Evolutionary conservation across 78 protist species (phyloP).

Genomic region (Pigoraptor vietnamica): DNA sequence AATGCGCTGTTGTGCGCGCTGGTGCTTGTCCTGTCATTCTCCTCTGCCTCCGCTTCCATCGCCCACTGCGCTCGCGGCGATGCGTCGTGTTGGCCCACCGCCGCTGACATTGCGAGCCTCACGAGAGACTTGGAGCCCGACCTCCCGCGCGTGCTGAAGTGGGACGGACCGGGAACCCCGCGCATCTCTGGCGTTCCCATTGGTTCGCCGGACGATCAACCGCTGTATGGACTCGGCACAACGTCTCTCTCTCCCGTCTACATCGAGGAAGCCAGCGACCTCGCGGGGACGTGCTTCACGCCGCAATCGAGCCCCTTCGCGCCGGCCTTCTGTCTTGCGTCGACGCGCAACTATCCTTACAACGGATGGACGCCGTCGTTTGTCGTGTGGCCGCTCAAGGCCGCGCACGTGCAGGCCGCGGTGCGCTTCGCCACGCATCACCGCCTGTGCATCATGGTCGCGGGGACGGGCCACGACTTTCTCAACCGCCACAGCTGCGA

Average conservation of each 20-base stretch:
- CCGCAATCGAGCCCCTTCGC: not conserved
- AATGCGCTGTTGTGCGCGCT: too few relatives aligned
- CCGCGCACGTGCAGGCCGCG: not conserved
- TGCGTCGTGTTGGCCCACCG: too few relatives aligned
- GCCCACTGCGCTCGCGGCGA: too few relatives aligned
- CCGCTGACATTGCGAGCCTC: too few relatives aligned
- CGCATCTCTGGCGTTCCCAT: not conserved
- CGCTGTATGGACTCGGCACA: not conserved
- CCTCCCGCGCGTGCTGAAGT: not conserved
- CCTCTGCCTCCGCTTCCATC: too few relatives aligned
- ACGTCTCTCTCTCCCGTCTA: not conserved
- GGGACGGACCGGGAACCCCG: not conserved
- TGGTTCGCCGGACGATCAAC: not conserved
- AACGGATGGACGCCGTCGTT: slow-evolving; percentile 4
- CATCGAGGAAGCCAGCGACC: not conserved
- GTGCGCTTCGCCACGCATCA: not conserved
- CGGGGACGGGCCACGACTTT: slow-evolving; percentile 5
- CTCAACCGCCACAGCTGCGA: not conserved
- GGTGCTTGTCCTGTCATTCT: too few relatives aligned
- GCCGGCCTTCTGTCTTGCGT: not conserved
- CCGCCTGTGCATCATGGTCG: not conserved
- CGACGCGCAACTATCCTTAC: not conserved
- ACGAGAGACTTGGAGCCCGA: too few relatives aligned
- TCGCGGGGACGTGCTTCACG: not conserved
- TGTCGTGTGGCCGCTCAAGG: not conserved